Conservation (phyloP, 352 stramenopile species). For the Globisporangium paroecandrum region DNA sequence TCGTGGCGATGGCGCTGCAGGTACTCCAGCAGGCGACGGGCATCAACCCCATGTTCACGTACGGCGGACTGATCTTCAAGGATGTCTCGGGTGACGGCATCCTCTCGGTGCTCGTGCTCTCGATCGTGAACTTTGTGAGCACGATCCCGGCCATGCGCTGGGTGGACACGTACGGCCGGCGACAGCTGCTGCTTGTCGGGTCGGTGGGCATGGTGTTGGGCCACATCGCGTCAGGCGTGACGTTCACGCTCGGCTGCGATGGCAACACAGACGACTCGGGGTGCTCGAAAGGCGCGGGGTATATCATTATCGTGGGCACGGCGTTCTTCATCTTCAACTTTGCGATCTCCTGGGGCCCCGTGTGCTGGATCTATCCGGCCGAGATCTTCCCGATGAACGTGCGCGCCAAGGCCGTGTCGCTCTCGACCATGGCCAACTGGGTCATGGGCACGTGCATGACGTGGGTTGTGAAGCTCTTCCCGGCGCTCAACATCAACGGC, state of each 20-base stretch:
- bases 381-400: conserved; percentile 52
- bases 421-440: conserved; percentile 49
- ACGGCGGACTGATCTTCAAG: conserved; percentile 35
- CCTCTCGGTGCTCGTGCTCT: conserved; percentile 21
- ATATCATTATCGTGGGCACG: conserved; percentile 33
- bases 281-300: conserved; percentile 32
- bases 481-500: conserved; percentile 42
- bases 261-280: conserved; percentile 31
- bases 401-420: conserved; percentile 39
- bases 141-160: conserved; percentile 47
- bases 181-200: conserved; percentile 35
- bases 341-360: conserved; percentile 44
- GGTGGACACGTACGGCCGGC: conserved; percentile 44
- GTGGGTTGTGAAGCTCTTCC: conserved; percentile 23
- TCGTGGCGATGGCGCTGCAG: conserved; percentile 37
- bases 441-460: conserved; percentile 37
- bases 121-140: conserved; percentile 37
- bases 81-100: conserved; percentile 33
- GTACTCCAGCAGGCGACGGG: conserved; percentile 41
- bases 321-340: conserved; percentile 56
- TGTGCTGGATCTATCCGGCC: conserved; percentile 51
- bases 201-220: conserved; percentile 42
- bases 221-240: conserved; percentile 29
- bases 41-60: conserved; percentile 44
- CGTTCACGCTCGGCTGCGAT: conserved; percentile 26